phyloP scores from a whole-genome alignment of 2,329 filamentous ascomycete genomes.

The Boeremia exigua region DNA sequence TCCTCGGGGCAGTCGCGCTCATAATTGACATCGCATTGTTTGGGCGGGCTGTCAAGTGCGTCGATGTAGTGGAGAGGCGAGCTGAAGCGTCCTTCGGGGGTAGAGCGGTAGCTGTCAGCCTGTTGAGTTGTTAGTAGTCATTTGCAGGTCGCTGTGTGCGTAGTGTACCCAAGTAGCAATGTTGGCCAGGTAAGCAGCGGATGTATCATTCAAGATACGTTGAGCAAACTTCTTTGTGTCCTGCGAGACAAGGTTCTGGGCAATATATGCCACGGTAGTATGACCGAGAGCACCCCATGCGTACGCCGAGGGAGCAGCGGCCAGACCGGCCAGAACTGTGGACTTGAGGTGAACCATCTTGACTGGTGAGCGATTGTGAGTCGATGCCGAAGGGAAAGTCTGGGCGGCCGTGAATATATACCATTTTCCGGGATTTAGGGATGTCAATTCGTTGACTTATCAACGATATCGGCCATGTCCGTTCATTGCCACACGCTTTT shows the following conservation, averaged over 20 bases:
- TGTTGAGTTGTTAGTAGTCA: neutral
- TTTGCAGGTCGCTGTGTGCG: neutral
- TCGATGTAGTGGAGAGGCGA: slow-evolving; percentile 60
- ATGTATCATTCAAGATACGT: slow-evolving; percentile 52
- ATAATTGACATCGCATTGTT: slow-evolving; percentile 56
- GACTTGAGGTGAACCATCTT: slow-evolving; percentile 35
- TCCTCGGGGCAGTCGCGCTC: slow-evolving; percentile 58
- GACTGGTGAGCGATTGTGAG: neutral
- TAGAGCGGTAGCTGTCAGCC: slow-evolving; percentile 59
- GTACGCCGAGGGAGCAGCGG: slow-evolving; percentile 28
- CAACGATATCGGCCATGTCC: slow-evolving; percentile 38
- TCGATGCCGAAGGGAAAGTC: neutral
- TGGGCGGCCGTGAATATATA: slow-evolving; percentile 15
- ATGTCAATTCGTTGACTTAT: slow-evolving; percentile 16
- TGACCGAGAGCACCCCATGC: slow-evolving; percentile 63
- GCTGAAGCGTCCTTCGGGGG: slow-evolving; percentile 55
- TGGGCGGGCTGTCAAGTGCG: slow-evolving; percentile 56
- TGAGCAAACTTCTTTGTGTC: slow-evolving; percentile 54
- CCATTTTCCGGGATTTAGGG: neutral
- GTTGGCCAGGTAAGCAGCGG: slow-evolving; percentile 56
- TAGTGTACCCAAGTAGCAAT: slow-evolving; percentile 57
- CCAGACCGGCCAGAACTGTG: slow-evolving; percentile 32
- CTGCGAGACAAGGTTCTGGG: slow-evolving; percentile 55
- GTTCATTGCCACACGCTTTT: slow-evolving; percentile 30
- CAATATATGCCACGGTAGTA: slow-evolving; percentile 61